A percentile compares a stretch with the other conserved stretches of the same genome.
Conservation (phyloP, 495 filamentous ascomycete species). For the Usnea hakonensis region DNA sequence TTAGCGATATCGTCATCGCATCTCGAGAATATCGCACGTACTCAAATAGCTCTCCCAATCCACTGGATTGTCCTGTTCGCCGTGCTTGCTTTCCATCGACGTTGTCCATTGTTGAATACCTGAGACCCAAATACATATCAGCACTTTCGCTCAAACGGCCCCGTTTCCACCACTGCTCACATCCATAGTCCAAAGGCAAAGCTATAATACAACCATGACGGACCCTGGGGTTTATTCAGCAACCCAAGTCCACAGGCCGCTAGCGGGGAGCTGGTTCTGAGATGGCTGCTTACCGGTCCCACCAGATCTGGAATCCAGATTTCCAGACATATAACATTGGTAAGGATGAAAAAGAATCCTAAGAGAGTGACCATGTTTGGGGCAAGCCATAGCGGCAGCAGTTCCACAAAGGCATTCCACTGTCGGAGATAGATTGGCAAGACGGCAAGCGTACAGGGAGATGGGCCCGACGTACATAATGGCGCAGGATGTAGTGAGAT, state of each 20-base stretch:
- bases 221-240: slow-evolving; percentile 49
- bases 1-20: slow-evolving; percentile 26
- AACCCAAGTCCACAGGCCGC: slow-evolving; percentile 12
- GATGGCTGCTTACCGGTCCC: slow-evolving; percentile 60
- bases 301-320: slow-evolving; percentile 84
- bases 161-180: slow-evolving; percentile 37
- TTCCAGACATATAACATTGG: slow-evolving; percentile 71
- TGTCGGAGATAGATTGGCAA: slow-evolving; percentile 31
- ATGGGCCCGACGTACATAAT: slow-evolving; percentile 63
- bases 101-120: slow-evolving; percentile 97
- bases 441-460: too few relatives aligned
- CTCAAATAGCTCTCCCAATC: slow-evolving; percentile 94
- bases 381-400: slow-evolving; percentile 90
- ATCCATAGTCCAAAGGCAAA: slow-evolving; percentile 93
- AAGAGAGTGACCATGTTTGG: slow-evolving; percentile 96
- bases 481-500: slow-evolving; percentile 84
- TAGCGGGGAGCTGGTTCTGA: neutral
- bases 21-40: slow-evolving; percentile 32
- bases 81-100: slow-evolving; percentile 96
- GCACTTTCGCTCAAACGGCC: slow-evolving; percentile 2
- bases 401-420: slow-evolving; percentile 96
- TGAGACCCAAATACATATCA: slow-evolving; percentile 27
- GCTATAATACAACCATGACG: slow-evolving; percentile 88
- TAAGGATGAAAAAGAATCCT: slow-evolving; percentile 89
- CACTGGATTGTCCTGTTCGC: slow-evolving; percentile 89